Evolutionary conservation across 2,329 filamentous ascomycete species (phyloP).

Genomic region (Zasmidium citrigriseum): DNA sequence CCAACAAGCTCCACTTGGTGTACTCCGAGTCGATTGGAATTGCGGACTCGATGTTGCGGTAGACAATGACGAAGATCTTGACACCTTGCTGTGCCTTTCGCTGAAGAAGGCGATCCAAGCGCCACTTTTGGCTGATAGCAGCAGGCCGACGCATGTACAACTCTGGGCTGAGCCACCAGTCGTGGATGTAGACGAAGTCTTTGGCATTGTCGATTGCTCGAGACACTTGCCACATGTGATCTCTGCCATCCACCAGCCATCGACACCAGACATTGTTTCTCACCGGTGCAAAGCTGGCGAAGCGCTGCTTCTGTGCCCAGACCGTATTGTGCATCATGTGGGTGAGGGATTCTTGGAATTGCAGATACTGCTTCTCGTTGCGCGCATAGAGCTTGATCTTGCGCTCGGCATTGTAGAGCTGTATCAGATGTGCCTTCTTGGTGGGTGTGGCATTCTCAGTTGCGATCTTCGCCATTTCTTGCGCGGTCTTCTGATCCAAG

Average conservation of each 20-base stretch:
- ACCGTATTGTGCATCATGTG: constrained; percentile 81
- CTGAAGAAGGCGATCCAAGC: constrained; percentile 88
- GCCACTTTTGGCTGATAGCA: constrained; percentile 97
- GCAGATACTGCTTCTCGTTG: constrained; percentile 83
- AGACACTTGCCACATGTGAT: constrained; percentile 99
- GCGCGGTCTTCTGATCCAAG: constrained; percentile 56
- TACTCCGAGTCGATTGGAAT: constrained; percentile 98
- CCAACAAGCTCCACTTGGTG: constrained; percentile 93
- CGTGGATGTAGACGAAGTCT: constrained; percentile 98
- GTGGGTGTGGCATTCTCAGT: constrained; percentile 56
- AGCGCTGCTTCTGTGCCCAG: constrained; percentile 83
- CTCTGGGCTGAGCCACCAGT: constrained; percentile 98
- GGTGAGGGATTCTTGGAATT: constrained; percentile 90
- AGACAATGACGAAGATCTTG: constrained; percentile 97
- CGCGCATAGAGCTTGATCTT: constrained; percentile 88
- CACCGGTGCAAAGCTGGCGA: constrained; percentile 91
- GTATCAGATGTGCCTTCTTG: constrained; percentile 80
- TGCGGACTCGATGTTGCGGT: constrained; percentile 94
- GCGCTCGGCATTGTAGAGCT: constrained; percentile 86
- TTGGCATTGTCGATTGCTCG: constrained; percentile 94
- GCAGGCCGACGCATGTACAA: constrained; percentile 92
- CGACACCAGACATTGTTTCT: constrained; percentile 85
- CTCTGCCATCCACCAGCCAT: constrained; percentile 93
- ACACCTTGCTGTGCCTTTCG: constrained; percentile 92
- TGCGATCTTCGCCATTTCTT: constrained; percentile 65